Evolutionary conservation across 345 rosid species (phyloP), one percentile per base, ranked within the genome.

Genomic region (Mangifera indica): DNA sequence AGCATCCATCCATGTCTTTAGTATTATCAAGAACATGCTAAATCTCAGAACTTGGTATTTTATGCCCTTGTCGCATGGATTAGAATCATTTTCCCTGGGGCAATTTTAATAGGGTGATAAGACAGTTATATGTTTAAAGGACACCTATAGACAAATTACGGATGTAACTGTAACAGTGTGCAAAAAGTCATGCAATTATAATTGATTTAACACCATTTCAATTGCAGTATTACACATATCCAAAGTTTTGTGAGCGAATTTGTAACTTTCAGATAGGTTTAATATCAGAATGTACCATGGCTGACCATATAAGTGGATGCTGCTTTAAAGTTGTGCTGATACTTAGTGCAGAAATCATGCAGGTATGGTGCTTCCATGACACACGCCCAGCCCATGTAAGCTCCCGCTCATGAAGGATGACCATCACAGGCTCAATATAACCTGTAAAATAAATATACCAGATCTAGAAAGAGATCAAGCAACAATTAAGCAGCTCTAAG

Each of bases 291-390:
- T 95, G 76, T 91, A 95, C 99, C 84, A 66, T 71, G 71, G 91
- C 89, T 77, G 99, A 92, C 98, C 98, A 95, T 85, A 95, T 92
- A 79, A 95, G 92, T 25, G 99, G 97, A 73, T 93, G 97, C 79
- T 91, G 98, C 87, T 92, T 92, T 82, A 87, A 80, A 54, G 96
- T 88, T 60, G 98, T 88, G 81, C 92, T 95, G 79, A 95, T 92
- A 81, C 98, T 95, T 78, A 95, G 88, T 20, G 98, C 98, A 81
- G 99, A 91, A 77, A 95, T 82, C 90, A 79, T 84, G 88, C 98
- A 89, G 72, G 99, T 92, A 72, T 95, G 99, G 78, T 89, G 91
- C 84, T 95, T 95, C 98, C 96, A 95, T 56, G 91, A 72, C 71
- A 88, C 74, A 71, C 97, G 85, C 66, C 99, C 99, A 45, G 98